Conservation (phyloP, 2,329 filamentous ascomycete genomes). For the Scedosporium minutisporum region DNA sequence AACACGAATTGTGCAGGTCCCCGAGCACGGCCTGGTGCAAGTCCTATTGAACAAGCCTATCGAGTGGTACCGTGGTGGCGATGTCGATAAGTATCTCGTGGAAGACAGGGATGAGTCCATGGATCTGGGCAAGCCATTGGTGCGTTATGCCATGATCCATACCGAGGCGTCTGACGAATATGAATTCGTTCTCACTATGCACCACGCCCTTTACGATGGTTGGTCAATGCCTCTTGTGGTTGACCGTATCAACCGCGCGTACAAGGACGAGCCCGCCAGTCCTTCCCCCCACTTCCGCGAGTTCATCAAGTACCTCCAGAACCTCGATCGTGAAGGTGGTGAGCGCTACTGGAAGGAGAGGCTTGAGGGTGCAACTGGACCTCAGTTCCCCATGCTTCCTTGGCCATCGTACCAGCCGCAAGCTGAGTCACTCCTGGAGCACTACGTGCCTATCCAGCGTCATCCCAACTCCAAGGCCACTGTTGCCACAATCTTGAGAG, state of each 20-base stretch:
- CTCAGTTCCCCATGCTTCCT: slow-evolving; percentile 39
- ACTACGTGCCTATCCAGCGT: slow-evolving; percentile 32
- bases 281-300: slow-evolving; percentile 27
- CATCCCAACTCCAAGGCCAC: slow-evolving; percentile 31
- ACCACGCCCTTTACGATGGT: slow-evolving; percentile 48
- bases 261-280: slow-evolving; percentile 22
- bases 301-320: slow-evolving; percentile 37
- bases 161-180: slow-evolving; percentile 20
- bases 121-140: slow-evolving; percentile 34
- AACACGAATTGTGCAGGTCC: slow-evolving; percentile 38
- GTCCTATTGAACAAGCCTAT: slow-evolving; percentile 33
- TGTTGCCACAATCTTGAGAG: slow-evolving; percentile 46
- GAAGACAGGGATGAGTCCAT: slow-evolving; percentile 29
- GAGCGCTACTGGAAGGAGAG: slow-evolving; percentile 37
- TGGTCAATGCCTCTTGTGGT: slow-evolving; percentile 44
- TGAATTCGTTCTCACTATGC: slow-evolving; percentile 43
- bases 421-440: slow-evolving; percentile 43
- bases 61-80: slow-evolving; percentile 21
- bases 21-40: slow-evolving; percentile 33
- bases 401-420: slow-evolving; percentile 36
- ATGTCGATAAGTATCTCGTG: slow-evolving; percentile 29
- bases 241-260: slow-evolving; percentile 36
- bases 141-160: slow-evolving; percentile 33
- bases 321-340: slow-evolving; percentile 27
- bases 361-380: slow-evolving; percentile 31